Percentiles rank a stretch among this genome's conserved stretches.
phyloP scores from a whole-genome alignment of 106 monocot species.

The Iris macrosiphon region DNA sequence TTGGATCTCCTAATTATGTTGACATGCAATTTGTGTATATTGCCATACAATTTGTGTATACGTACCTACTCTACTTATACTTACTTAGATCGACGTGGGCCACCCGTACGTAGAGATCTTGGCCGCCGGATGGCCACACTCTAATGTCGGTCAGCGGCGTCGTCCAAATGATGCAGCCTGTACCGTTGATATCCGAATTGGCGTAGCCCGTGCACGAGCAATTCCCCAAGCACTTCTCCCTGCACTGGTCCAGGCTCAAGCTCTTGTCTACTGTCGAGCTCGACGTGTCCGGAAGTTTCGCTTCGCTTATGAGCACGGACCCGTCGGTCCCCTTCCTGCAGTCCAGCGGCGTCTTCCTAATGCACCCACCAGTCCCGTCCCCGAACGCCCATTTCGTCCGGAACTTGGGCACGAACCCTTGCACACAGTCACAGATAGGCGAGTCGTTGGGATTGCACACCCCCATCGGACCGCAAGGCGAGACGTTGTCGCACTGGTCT shows the following conservation, averaged over 20 bases:
- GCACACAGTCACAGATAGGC: conserved; percentile 22
- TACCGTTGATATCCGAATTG: conserved; percentile 1
- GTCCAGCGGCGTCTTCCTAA: conserved; percentile 2
- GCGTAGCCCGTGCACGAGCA: conserved; percentile 13
- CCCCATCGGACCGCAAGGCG: conserved; percentile 1
- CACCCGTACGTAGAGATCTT: conserved; percentile 23
- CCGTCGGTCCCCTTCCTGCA: conserved; percentile 26
- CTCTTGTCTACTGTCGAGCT: neutral
- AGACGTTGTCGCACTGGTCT: conserved; percentile 35
- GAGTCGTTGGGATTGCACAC: conserved; percentile 2
- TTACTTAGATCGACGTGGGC: conserved; percentile 28
- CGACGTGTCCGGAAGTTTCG: conserved; percentile 24
- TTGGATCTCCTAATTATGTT: too few relatives aligned
- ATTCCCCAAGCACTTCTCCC: conserved; percentile 2
- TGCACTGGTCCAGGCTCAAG: conserved; percentile 7
- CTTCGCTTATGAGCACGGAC: conserved; percentile 5
- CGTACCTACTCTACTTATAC: too few relatives aligned
- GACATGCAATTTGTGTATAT: too few relatives aligned
- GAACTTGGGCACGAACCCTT: conserved; percentile 24
- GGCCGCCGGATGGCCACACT: conserved; percentile 1
- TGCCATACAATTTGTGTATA: too few relatives aligned
- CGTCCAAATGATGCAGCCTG: conserved; percentile 32
- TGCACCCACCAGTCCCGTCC: neutral
- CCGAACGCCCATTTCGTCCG: neutral
- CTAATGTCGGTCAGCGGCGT: conserved; percentile 21